Conservation (phyloP, 805 yeast genomes). For the Kuraishia hungarica region DNA sequence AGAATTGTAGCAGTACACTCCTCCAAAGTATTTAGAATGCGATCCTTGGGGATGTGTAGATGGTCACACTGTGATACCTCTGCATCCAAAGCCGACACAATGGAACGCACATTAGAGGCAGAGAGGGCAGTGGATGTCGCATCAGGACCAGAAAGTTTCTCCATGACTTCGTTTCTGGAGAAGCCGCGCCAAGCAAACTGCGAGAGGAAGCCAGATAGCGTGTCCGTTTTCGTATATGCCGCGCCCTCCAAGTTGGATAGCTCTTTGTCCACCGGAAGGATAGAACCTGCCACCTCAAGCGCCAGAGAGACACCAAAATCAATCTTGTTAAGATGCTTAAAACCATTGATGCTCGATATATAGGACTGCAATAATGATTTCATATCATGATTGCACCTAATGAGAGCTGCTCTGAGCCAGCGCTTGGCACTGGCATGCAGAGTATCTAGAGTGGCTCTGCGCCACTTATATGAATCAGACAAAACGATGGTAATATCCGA, state of each 20-base stretch:
- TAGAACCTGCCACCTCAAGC: slow-evolving; percentile 72
- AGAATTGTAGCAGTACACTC: slow-evolving; percentile 28
- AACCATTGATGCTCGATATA: slow-evolving; percentile 32
- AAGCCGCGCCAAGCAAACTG: slow-evolving; percentile 66
- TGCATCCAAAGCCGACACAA: slow-evolving; percentile 4
- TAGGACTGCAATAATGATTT: slow-evolving; percentile 76
- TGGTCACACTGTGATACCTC: neutral
- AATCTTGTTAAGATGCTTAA: slow-evolving; percentile 23
- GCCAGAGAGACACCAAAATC: slow-evolving; percentile 89
- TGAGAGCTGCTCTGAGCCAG: slow-evolving; percentile 60
- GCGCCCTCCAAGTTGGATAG: slow-evolving; percentile 33
- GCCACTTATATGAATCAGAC: slow-evolving; percentile 72
- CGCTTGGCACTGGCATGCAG: slow-evolving; percentile 48
- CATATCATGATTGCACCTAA: slow-evolving; percentile 60
- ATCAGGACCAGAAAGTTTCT: slow-evolving; percentile 17
- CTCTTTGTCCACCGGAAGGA: slow-evolving; percentile 62
- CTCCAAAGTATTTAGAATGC: slow-evolving; percentile 35
- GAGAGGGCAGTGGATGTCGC: slow-evolving; percentile 14
- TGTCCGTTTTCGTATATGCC: slow-evolving; percentile 31
- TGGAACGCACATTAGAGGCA: slow-evolving; percentile 6
- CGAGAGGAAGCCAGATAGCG: slow-evolving; percentile 65
- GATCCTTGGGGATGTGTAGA: slow-evolving; percentile 17
- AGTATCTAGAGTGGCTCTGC: slow-evolving; percentile 55
- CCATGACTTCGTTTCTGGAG: slow-evolving; percentile 25
- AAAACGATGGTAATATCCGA: slow-evolving; percentile 46